Evolutionary conservation across 441 rosid species (phyloP).

Genomic region (Populus tomentosa): DNA sequence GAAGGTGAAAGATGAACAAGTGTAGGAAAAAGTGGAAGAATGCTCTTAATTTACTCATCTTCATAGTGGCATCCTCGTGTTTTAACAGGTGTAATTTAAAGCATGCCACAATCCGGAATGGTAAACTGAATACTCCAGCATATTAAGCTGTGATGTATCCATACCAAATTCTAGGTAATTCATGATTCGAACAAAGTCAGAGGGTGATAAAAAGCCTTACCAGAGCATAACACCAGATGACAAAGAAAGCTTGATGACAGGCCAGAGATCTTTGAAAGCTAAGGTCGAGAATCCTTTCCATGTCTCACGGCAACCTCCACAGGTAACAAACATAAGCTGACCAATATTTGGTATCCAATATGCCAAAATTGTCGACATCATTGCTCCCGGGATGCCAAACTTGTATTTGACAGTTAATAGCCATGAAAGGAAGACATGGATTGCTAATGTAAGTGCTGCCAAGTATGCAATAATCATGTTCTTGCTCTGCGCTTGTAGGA

Average conservation of each 20-base stretch:
- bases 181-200: too few relatives aligned
- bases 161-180: too few relatives aligned
- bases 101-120: too few relatives aligned
- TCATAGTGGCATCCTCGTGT: too few relatives aligned
- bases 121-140: too few relatives aligned
- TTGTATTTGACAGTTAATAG: conserved; percentile 44
- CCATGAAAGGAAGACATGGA: conserved; percentile 66
- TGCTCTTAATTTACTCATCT: too few relatives aligned
- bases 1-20: too few relatives aligned
- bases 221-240: conserved; percentile 65
- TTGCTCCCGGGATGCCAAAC: conserved; percentile 61
- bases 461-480: conserved; percentile 60
- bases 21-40: too few relatives aligned
- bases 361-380: conserved; percentile 53
- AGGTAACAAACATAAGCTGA: conserved; percentile 46
- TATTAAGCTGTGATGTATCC: too few relatives aligned
- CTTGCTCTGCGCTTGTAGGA: conserved; percentile 80
- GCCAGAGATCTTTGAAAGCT: conserved; percentile 44
- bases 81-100: too few relatives aligned
- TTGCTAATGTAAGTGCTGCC: conserved; percentile 40
- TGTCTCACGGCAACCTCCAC: conserved; percentile 65
- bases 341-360: conserved; percentile 72
- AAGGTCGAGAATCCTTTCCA: conserved; percentile 67
- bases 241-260: conserved; percentile 47
- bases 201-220: conserved; percentile 20